These are phyloP conservation scores for Celoporthe dispersa DNA, from an alignment of 2,329 filamentous ascomycete species.

Conservation along the genomic window DNA sequence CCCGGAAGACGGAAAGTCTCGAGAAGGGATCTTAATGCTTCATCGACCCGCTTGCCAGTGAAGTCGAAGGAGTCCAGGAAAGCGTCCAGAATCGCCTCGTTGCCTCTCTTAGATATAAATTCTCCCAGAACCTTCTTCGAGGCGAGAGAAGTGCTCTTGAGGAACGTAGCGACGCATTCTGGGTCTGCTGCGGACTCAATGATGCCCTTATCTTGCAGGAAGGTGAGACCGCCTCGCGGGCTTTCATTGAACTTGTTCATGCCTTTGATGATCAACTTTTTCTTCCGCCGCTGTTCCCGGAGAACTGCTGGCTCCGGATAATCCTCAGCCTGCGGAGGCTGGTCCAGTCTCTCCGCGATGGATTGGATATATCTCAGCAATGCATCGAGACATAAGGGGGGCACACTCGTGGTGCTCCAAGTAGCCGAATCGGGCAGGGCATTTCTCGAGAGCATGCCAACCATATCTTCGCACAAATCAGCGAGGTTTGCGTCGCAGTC, in stretches of 20 bases:
- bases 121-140: constrained; percentile 93
- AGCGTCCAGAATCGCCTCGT: constrained; percentile 80
- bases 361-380: constrained; percentile 90
- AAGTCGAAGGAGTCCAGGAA: constrained; percentile 93
- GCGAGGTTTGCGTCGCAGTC: constrained; percentile 92
- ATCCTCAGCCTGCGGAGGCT: constrained; percentile 65
- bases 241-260: constrained; percentile 93
- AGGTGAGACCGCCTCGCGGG: constrained; percentile 86
- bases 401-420: constrained; percentile 98
- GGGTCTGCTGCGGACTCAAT: constrained; percentile 78
- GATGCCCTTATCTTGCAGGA: constrained; percentile 82
- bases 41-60: constrained; percentile 81
- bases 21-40: constrained; percentile 84
- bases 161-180: constrained; percentile 78
- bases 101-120: constrained; percentile 87
- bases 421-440: constrained; percentile 96
- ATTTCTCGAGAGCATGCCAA: constrained; percentile 89
- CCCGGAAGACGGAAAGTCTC: constrained; percentile 93
- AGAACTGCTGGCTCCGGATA: constrained; percentile 69
- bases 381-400: constrained; percentile 90
- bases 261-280: constrained; percentile 87
- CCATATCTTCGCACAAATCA: constrained; percentile 93
- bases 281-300: constrained; percentile 74
- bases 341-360: constrained; percentile 82
- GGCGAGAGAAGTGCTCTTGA: constrained; percentile 84